These are phyloP conservation scores for Parastagonospora nodorum DNA, from an alignment of 2,329 filamentous ascomycete species.

Conservation along the genomic window DNA sequence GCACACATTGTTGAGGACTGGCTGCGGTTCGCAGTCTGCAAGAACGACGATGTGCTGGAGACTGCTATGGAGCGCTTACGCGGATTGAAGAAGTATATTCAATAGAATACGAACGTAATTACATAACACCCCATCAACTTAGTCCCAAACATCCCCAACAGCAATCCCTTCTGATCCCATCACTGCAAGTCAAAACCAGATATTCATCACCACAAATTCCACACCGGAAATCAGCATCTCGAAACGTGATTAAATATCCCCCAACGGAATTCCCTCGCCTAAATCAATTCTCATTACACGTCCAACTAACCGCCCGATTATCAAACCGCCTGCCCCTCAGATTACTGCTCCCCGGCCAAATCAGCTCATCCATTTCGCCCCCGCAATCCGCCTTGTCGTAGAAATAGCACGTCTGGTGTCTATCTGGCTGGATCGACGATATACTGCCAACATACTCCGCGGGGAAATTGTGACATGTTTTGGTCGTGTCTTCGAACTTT, in stretches of 20 bases:
- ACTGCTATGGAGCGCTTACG: conserved; percentile 56
- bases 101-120: conserved; percentile 20
- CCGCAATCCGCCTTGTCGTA: conserved; percentile 5
- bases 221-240: no score
- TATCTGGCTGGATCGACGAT: conserved; percentile 1
- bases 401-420: conserved; percentile 3
- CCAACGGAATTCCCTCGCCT: no score
- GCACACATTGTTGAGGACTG: conserved; percentile 89
- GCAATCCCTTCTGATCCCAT: no score
- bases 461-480: conserved; percentile 4
- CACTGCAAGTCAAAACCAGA: no score
- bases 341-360: conserved; percentile 8
- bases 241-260: no score
- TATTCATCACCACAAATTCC: no score
- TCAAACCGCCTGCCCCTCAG: conserved; percentile 9
- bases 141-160: no score
- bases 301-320: conserved; percentile 11
- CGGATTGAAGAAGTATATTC: conserved; percentile 57
- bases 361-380: conserved; percentile 4
- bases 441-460: not conserved
- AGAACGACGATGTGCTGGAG: conserved; percentile 77
- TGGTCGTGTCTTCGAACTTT: not conserved
- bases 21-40: conserved; percentile 94
- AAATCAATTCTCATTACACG: conserved; percentile 5
- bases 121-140: not conserved